A percentile compares a stretch with the other conserved stretches of the same genome.
phyloP scores from a whole-genome alignment of 2,329 filamentous ascomycete species.

The Arthrinium phaeospermum region DNA sequence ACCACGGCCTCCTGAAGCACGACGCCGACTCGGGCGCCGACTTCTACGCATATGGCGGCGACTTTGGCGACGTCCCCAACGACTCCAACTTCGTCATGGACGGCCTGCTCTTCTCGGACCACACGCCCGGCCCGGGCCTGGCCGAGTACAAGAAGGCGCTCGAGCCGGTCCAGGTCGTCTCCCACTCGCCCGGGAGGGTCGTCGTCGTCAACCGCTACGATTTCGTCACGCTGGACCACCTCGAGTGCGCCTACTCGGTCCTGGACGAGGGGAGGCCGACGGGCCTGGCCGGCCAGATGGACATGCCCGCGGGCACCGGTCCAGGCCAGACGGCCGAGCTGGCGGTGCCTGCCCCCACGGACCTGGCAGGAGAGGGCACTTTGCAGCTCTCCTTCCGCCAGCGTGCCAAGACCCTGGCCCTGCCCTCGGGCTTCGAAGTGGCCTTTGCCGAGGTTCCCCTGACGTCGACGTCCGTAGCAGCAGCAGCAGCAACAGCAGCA shows the following conservation, averaged over 20 bases:
- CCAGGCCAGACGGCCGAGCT: conserved; percentile 36
- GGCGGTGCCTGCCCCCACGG: conserved; percentile 24
- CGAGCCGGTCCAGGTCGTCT: conserved; percentile 51
- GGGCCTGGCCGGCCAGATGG: conserved; percentile 30
- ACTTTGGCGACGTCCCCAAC: conserved; percentile 63
- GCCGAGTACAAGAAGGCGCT: conserved; percentile 53
- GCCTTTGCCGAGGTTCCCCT: conserved; percentile 38
- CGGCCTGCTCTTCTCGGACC: conserved; percentile 53
- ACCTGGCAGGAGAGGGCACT: conserved; percentile 31
- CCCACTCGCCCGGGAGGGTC: conserved; percentile 38
- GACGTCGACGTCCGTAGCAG: background rate
- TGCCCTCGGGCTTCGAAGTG: conserved; percentile 36
- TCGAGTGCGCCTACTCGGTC: conserved; percentile 40
- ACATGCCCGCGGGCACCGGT: conserved; percentile 33
- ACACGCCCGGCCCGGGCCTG: conserved; percentile 50
- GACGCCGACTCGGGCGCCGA: conserved; percentile 45
- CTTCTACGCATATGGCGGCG: conserved; percentile 60
- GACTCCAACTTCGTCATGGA: conserved; percentile 61
- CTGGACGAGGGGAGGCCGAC: conserved; percentile 35
- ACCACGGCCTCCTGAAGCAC: conserved; percentile 54
- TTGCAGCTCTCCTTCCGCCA: conserved; percentile 36
- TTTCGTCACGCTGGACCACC: conserved; percentile 46
- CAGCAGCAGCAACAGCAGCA: too few relatives aligned
- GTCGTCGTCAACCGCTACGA: conserved; percentile 48
- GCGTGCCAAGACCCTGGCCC: conserved; percentile 28